Conservation (phyloP, 139 green algal species). For the Coccomyxa sp. region DNA sequence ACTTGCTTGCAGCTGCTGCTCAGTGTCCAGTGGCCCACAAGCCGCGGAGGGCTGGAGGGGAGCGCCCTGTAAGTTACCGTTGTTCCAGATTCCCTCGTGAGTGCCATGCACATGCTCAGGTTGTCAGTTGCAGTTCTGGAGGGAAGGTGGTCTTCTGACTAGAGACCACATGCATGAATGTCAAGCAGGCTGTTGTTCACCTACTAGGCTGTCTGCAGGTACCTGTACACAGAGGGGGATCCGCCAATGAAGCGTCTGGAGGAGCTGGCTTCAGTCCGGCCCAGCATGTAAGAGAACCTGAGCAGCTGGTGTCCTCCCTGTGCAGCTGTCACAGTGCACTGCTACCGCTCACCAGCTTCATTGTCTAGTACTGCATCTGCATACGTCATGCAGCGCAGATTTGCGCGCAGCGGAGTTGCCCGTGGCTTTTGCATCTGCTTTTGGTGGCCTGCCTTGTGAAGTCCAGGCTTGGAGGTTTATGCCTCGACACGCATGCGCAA, state of each 20-base stretch:
- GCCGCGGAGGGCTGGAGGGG: slow-evolving; percentile 37
- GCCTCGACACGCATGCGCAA: no score
- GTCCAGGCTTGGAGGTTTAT: no score
- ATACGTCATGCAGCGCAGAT: neutral
- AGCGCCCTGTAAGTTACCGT: slow-evolving; percentile 31
- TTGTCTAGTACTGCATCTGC: no score
- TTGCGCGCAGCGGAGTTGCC: neutral
- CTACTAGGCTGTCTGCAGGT: no score
- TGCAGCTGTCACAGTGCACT: no score
- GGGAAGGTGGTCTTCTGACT: no score
- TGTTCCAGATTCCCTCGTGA: neutral
- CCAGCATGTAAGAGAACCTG: slow-evolving; percentile 8
- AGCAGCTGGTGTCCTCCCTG: no score
- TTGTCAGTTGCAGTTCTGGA: neutral
- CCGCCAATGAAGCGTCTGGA: slow-evolving; percentile 35
- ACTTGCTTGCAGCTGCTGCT: slow-evolving; percentile 61
- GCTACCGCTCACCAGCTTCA: no score
- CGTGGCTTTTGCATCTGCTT: no score
- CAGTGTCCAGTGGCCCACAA: slow-evolving; percentile 22
- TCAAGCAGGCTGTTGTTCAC: neutral
- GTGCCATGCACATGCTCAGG: neutral
- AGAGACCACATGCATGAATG: no score
- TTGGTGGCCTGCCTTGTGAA: no score
- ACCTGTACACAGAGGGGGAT: slow-evolving; percentile 70
- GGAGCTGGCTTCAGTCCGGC: slow-evolving; percentile 22